Evolutionary conservation across 2,329 filamentous ascomycete genomes (phyloP).

Genomic region (Ceratocystis cacaofunesta): DNA sequence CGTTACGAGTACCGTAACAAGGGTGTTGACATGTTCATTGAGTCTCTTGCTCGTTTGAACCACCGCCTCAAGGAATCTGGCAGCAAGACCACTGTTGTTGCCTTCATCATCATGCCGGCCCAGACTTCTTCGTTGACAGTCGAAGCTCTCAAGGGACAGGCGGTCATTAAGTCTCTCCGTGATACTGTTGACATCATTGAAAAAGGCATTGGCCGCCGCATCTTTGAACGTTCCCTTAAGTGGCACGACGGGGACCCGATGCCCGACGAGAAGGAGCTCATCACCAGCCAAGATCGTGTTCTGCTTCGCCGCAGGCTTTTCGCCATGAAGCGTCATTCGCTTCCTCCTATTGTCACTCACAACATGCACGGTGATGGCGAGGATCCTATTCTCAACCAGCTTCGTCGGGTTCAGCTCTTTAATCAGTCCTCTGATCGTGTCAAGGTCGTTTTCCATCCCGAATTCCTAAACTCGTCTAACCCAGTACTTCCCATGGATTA

Average conservation of each 20-base stretch:
- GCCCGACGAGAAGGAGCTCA: conserved; percentile 92
- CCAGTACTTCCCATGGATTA: conserved; percentile 92
- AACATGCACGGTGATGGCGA: conserved; percentile 94
- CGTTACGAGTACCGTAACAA: conserved; percentile 98
- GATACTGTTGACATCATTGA: conserved; percentile 91
- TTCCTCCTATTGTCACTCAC: conserved; percentile 94
- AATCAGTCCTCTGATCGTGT: conserved; percentile 90
- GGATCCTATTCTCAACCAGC: conserved; percentile 89
- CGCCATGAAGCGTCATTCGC: conserved; percentile 82
- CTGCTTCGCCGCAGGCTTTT: conserved; percentile 82
- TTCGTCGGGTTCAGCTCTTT: conserved; percentile 90
- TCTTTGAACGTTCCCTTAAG: conserved; percentile 85
- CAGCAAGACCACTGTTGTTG: conserved; percentile 86
- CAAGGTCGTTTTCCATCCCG: conserved; percentile 95
- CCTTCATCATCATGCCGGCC: conserved; percentile 97
- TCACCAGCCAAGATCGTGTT: conserved; percentile 82
- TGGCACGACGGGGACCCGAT: conserved; percentile 92
- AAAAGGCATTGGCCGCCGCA: conserved; percentile 75
- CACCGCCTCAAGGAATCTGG: conserved; percentile 73
- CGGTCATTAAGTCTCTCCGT: conserved; percentile 87
- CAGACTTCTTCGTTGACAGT: conserved; percentile 91
- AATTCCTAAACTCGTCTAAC: conserved; percentile 92
- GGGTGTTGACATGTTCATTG: conserved; percentile 98
- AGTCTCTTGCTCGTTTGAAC: conserved; percentile 86
- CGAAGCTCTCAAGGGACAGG: conserved; percentile 89